Percentiles rank a stretch among this genome's conserved stretches.
Evolutionary conservation across 768 basidiomycete genomes (phyloP).

Genomic region (Tulasnella sp.): DNA sequence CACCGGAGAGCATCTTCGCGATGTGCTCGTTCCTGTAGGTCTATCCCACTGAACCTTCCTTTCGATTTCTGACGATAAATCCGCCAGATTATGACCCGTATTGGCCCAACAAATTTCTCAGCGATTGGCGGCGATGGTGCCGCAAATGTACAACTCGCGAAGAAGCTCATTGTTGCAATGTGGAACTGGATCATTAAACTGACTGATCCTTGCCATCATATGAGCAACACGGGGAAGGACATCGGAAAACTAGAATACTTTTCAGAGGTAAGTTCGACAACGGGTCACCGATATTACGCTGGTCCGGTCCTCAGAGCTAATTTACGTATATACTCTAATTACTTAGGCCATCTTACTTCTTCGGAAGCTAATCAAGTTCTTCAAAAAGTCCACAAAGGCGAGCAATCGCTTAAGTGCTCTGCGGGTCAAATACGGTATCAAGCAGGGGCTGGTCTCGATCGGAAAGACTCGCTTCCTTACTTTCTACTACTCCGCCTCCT

Average conservation of each 20-base stretch:
- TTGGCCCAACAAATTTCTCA: conserved; percentile 24
- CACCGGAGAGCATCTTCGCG: conserved; percentile 28
- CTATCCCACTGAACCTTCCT: too few species aligned
- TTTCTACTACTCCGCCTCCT: neutral
- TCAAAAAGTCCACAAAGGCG: neutral
- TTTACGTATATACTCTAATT: too few species aligned
- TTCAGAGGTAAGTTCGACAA: neutral
- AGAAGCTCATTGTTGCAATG: conserved; percentile 13
- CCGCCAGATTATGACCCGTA: conserved; percentile 18
- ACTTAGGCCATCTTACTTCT: neutral
- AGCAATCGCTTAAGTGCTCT: neutral
- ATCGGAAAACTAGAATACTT: conserved; percentile 13
- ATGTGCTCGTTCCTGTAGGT: conserved; percentile 14
- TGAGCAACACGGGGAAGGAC: conserved; percentile 23
- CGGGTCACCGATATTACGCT: too few species aligned
- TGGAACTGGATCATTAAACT: conserved; percentile 23
- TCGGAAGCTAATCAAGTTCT: neutral
- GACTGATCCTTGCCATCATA: conserved; percentile 25
- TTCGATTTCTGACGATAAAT: too few species aligned
- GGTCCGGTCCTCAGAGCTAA: too few species aligned
- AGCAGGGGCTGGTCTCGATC: neutral
- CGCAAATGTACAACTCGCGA: conserved; percentile 24
- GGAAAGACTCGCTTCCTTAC: neutral
- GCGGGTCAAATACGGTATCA: neutral
- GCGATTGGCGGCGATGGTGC: conserved; percentile 26